A percentile compares a stretch with the other conserved stretches of the same genome.
phyloP scores from a whole-genome alignment of 2,329 filamentous ascomycete genomes.

The Dactylellina leptospora region DNA sequence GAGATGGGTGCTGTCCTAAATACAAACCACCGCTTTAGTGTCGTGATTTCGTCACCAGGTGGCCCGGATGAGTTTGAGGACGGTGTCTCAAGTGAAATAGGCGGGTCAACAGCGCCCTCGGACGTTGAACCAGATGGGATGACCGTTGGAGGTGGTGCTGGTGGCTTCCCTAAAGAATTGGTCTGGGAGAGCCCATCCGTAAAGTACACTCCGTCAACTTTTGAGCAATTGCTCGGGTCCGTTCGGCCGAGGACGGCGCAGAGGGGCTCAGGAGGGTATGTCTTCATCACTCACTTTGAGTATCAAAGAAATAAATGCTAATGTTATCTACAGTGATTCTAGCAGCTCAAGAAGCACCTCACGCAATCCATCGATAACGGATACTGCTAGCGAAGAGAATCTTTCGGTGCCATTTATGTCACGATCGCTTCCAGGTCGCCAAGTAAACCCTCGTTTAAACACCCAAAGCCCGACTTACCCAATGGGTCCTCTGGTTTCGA shows the following conservation, averaged over 20 bases:
- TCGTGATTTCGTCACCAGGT: slow-evolving; percentile 49
- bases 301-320: slow-evolving; percentile 3
- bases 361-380: slow-evolving; percentile 46
- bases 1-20: slow-evolving; percentile 49
- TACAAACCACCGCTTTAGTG: slow-evolving; percentile 50
- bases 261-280: slow-evolving; percentile 40
- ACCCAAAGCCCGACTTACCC: slow-evolving; percentile 18
- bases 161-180: slow-evolving; percentile 50
- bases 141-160: slow-evolving; percentile 38
- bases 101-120: slow-evolving; percentile 36
- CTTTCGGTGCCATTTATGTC: slow-evolving; percentile 35
- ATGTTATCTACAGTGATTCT: slow-evolving; percentile 28
- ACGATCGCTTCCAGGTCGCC: slow-evolving; percentile 36
- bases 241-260: slow-evolving; percentile 26
- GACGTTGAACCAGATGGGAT: slow-evolving; percentile 42
- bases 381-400: slow-evolving; percentile 50
- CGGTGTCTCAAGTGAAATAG: slow-evolving; percentile 44
- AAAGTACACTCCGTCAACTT: slow-evolving; percentile 46
- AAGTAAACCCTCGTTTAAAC: slow-evolving; percentile 7
- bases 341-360: slow-evolving; percentile 47
- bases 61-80: slow-evolving; percentile 43
- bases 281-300: background rate
- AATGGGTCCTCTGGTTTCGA: slow-evolving; percentile 11
- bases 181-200: slow-evolving; percentile 50
- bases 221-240: slow-evolving; percentile 21